phyloP scores from a whole-genome alignment of 2,329 filamentous ascomycete genomes.

The Aspergillus pseudotamarii region DNA sequence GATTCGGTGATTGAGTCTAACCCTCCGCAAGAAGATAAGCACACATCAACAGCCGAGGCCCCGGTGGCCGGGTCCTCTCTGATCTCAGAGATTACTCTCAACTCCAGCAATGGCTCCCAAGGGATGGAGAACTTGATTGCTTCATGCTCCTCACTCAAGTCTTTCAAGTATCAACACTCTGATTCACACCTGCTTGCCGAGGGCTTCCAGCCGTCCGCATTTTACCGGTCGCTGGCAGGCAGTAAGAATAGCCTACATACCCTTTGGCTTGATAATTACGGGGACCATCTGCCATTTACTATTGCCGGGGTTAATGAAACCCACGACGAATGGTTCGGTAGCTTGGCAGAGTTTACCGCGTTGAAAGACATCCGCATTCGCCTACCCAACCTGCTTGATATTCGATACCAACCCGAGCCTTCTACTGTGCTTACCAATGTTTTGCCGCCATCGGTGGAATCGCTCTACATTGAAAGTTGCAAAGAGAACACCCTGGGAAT shows the following conservation, averaged over 20 bases:
- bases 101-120: conserved; percentile 27
- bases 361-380: conserved; percentile 34
- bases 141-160: conserved; percentile 26
- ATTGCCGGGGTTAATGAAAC: conserved; percentile 31
- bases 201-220: conserved; percentile 30
- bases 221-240: conserved; percentile 25
- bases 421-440: conserved; percentile 25
- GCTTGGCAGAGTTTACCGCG: conserved; percentile 29
- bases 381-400: conserved; percentile 34
- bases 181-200: conserved; percentile 29
- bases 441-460: conserved; percentile 27
- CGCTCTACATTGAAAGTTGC: conserved; percentile 32
- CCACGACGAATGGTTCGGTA: conserved; percentile 35
- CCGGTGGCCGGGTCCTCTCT: conserved; percentile 15
- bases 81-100: conserved; percentile 29
- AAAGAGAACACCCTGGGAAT: conserved; percentile 29
- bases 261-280: conserved; percentile 33
- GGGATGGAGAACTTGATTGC: conserved; percentile 29
- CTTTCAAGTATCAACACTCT: conserved; percentile 37
- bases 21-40: background rate
- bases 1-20: conserved; percentile 30
- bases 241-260: conserved; percentile 30
- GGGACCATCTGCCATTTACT: conserved; percentile 32
- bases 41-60: background rate
- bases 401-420: conserved; percentile 31